Percentiles rank a stretch among this genome's conserved stretches.
Evolutionary conservation across 78 protist species (phyloP).

Genomic region (Paratrimastix pyriformis): DNA sequence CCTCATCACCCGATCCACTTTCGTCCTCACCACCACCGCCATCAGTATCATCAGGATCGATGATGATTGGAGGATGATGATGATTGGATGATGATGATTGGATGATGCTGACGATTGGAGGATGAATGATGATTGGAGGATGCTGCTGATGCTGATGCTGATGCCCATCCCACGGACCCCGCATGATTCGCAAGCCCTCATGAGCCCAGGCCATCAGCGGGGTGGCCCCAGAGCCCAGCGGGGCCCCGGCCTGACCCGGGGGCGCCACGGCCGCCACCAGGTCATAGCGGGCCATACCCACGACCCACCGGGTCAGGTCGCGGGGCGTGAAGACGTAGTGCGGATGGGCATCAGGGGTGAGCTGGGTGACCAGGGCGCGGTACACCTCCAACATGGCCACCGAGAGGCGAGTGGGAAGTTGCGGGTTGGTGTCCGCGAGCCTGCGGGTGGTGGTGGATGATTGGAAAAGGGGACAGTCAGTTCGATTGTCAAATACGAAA

Average conservation of each 20-base stretch:
- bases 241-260: too few species aligned
- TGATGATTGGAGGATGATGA: too few species aligned
- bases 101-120: background rate
- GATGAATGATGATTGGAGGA: background rate
- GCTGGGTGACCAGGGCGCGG: background rate
- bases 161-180: too few species aligned
- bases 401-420: background rate
- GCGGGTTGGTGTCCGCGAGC: background rate
- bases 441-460: too few species aligned
- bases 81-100: too few species aligned
- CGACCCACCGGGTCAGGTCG: constrained; percentile 58
- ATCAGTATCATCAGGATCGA: too few species aligned
- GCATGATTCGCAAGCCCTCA: background rate
- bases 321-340: constrained; percentile 75
- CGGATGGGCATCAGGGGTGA: constrained; percentile 11
- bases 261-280: background rate
- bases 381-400: background rate
- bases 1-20: too few species aligned
- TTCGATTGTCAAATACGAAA: too few species aligned
- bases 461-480: too few species aligned
- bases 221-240: too few species aligned
- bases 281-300: constrained; percentile 38
- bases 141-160: too few species aligned
- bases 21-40: too few species aligned
- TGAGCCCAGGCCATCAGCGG: constrained; percentile 4